Conservation (phyloP, 169 alveolate species). For the Besnoitia besnoiti region DNA sequence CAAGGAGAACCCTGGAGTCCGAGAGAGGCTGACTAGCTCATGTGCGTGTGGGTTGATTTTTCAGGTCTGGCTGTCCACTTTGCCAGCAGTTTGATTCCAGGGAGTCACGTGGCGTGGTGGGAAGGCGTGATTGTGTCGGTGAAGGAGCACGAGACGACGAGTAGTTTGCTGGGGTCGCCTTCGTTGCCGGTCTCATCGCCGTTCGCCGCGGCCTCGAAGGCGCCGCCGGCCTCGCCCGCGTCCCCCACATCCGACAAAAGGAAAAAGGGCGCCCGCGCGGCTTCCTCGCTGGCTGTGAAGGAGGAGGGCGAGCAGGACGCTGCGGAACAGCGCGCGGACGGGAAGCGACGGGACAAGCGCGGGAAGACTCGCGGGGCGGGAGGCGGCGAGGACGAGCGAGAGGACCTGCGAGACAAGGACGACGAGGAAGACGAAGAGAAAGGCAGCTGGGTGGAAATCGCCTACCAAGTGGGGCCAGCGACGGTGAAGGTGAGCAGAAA, state of each 20-base stretch:
- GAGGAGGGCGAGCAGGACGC: neutral
- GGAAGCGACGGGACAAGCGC: neutral
- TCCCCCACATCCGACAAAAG: neutral
- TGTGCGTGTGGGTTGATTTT: too few relatives aligned
- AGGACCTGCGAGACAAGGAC: neutral
- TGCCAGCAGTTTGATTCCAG: slow-evolving; percentile 15
- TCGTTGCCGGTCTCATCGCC: neutral
- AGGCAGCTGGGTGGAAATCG: slow-evolving; percentile 20
- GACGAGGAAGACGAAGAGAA: neutral
- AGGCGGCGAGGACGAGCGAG: neutral
- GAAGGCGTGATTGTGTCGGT: slow-evolving; percentile 13
- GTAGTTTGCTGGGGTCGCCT: neutral
- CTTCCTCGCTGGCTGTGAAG: neutral
- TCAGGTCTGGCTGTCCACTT: slow-evolving; percentile 30
- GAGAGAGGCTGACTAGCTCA: too few relatives aligned
- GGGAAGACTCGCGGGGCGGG: neutral
- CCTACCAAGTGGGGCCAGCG: slow-evolving; percentile 7
- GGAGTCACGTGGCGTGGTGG: slow-evolving; percentile 43
- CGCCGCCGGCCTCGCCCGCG: neutral
- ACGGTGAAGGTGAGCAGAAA: neutral
- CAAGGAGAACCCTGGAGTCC: too few relatives aligned
- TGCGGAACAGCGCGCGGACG: neutral
- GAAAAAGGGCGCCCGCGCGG: neutral
- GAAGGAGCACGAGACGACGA: neutral
- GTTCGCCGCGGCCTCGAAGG: neutral